phyloP scores from a whole-genome alignment of 768 basidiomycete genomes.

The Phanerochaete carnosa region DNA sequence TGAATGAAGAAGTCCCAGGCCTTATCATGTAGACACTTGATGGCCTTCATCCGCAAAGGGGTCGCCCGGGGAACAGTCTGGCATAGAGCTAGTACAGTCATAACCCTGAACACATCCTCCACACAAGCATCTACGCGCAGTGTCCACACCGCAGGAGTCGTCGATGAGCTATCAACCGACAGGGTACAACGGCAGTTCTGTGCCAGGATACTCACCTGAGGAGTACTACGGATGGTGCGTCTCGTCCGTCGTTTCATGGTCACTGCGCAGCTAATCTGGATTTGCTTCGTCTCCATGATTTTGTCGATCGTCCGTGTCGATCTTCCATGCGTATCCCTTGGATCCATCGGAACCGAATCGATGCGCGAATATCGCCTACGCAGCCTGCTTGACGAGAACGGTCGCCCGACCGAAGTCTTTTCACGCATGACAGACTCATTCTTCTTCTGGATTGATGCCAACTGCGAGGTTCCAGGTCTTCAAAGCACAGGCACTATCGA shows the following conservation, averaged over 20 bases:
- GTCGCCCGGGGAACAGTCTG: too few species aligned
- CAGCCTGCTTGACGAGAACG: slow-evolving; percentile 1
- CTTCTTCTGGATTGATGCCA: slow-evolving; percentile 4
- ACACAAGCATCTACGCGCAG: neutral
- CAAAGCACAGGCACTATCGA: slow-evolving; percentile 5
- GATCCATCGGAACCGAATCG: neutral
- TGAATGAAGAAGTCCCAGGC: too few species aligned
- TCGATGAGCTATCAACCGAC: neutral
- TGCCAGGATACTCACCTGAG: neutral
- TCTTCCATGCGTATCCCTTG: neutral
- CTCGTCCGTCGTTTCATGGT: neutral
- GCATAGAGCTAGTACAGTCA: too few species aligned
- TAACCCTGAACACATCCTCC: neutral
- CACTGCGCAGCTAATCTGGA: neutral
- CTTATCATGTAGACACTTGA: too few species aligned
- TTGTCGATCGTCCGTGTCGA: neutral
- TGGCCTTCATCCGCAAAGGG: too few species aligned
- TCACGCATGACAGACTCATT: neutral
- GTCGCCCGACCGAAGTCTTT: neutral
- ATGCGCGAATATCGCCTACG: too few species aligned
- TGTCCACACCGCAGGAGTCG: neutral
- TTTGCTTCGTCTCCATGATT: too few species aligned
- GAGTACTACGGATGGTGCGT: neutral
- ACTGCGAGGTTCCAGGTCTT: slow-evolving; percentile 4
- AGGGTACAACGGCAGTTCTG: neutral